Conservation (phyloP, 805 yeast species). For the Wickerhamomyces alni region DNA sequence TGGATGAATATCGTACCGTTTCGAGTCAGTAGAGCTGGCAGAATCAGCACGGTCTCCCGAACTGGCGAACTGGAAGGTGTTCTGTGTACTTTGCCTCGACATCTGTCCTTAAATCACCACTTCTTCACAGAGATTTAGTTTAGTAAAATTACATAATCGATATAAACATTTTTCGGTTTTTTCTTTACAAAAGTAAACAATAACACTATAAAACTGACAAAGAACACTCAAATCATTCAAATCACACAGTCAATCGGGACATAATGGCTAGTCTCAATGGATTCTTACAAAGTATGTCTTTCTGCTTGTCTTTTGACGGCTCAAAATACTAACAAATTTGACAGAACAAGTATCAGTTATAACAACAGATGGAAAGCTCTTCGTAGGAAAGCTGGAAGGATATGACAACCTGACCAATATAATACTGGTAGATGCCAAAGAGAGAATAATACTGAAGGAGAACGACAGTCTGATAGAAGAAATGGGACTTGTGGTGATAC, state of each 20-base stretch:
- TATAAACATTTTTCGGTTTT: background rate
- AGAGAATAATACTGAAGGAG: conserved; percentile 40
- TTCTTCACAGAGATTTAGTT: too few relatives aligned
- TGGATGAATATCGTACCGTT: conserved; percentile 40
- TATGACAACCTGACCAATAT: conserved; percentile 62
- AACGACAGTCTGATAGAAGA: conserved; percentile 22
- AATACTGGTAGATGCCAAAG: conserved; percentile 44
- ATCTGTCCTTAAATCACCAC: too few relatives aligned
- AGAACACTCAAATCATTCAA: background rate
- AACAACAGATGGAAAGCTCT: conserved; percentile 51
- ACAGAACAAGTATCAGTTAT: conserved; percentile 46
- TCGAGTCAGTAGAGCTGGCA: background rate
- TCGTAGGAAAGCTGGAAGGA: conserved; percentile 47
- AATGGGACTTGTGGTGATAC: conserved; percentile 44
- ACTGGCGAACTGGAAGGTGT: background rate
- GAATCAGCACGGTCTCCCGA: background rate
- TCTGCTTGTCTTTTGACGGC: too few relatives aligned
- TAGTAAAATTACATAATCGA: background rate
- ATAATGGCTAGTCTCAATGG: conserved; percentile 19
- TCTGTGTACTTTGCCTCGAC: background rate
- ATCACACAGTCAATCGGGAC: background rate
- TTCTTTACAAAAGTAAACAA: background rate
- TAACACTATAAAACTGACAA: background rate
- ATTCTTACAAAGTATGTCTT: conserved; percentile 18
- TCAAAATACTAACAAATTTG: conserved; percentile 4